These are phyloP conservation scores for Tinospora cordifolia DNA, from an alignment of 164 flowering plant species.

Conservation along the genomic window DNA sequence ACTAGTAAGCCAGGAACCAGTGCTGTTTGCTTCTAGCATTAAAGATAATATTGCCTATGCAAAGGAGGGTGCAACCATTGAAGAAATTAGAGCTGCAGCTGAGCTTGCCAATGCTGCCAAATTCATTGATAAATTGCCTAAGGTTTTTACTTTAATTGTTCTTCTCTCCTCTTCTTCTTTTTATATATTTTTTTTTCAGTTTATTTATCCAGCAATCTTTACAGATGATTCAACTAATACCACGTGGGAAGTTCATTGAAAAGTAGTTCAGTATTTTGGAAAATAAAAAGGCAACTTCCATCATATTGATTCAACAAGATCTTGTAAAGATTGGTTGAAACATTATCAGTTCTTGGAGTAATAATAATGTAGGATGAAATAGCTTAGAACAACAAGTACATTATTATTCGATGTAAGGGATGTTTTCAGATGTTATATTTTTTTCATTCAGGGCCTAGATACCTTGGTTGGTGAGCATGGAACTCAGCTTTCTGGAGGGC, in stretches of 20 bases:
- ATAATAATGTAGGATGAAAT: background rate
- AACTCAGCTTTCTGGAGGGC: conserved; percentile 76
- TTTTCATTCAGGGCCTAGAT: conserved; percentile 45
- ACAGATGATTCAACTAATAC: background rate
- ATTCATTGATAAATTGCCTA: conserved; percentile 44
- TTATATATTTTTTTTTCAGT: too few species aligned
- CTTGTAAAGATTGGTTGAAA: background rate
- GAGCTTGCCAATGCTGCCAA: conserved; percentile 49
- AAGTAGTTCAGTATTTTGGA: background rate
- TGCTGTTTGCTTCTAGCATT: conserved; percentile 18
- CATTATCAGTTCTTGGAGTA: background rate
- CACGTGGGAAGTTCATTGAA: background rate
- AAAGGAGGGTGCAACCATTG: conserved; percentile 36
- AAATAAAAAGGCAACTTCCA: too few species aligned
- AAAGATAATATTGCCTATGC: conserved; percentile 46
- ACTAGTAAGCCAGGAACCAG: conserved; percentile 43
- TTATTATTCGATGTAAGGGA: too few species aligned
- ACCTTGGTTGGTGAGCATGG: conserved; percentile 82
- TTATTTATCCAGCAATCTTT: background rate
- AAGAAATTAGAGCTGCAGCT: conserved; percentile 38
- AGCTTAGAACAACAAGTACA: too few species aligned
- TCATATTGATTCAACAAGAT: too few species aligned
- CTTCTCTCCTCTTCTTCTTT: background rate
- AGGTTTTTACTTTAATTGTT: conserved; percentile 26
- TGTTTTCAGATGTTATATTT: background rate